Evolutionary conservation across 2,329 filamentous ascomycete genomes (phyloP).

Genomic region (Colletotrichum sp.): DNA sequence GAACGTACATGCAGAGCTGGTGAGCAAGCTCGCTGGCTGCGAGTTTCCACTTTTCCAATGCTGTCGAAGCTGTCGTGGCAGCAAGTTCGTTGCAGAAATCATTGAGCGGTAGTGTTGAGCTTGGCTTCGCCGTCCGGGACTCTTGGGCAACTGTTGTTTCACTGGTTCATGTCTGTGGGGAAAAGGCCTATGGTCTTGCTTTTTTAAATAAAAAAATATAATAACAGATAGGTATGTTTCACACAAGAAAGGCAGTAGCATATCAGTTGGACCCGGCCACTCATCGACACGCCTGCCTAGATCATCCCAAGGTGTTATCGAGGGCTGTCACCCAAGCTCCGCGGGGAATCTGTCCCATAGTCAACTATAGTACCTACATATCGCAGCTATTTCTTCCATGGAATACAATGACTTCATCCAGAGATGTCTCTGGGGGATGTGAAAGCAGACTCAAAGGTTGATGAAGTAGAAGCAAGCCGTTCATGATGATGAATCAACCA

Average conservation of each 20-base stretch:
- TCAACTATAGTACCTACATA: too few species aligned
- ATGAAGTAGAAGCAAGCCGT: neutral
- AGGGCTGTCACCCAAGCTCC: neutral
- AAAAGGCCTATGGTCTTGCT: too few species aligned
- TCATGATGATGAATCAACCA: neutral
- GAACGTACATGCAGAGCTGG: neutral
- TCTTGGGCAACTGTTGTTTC: rapidly evolving
- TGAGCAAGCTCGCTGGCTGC: neutral
- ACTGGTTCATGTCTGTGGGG: rapidly evolving
- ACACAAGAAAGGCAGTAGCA: neutral
- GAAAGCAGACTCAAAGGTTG: neutral
- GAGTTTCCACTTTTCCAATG: neutral
- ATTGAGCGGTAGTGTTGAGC: neutral
- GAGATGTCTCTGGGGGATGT: rapidly evolving
- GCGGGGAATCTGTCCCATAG: neutral
- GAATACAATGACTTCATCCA: too few species aligned
- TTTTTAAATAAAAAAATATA: too few species aligned
- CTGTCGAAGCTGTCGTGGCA: neutral
- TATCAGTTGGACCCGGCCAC: neutral
- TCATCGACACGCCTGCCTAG: rapidly evolving
- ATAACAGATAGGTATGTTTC: too few species aligned
- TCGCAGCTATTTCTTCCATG: too few species aligned
- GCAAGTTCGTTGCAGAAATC: neutral
- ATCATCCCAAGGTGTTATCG: neutral
- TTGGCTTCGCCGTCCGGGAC: rapidly evolving